Conservation (phyloP, 305 asterid species). For the Ilex paraguariensis region DNA sequence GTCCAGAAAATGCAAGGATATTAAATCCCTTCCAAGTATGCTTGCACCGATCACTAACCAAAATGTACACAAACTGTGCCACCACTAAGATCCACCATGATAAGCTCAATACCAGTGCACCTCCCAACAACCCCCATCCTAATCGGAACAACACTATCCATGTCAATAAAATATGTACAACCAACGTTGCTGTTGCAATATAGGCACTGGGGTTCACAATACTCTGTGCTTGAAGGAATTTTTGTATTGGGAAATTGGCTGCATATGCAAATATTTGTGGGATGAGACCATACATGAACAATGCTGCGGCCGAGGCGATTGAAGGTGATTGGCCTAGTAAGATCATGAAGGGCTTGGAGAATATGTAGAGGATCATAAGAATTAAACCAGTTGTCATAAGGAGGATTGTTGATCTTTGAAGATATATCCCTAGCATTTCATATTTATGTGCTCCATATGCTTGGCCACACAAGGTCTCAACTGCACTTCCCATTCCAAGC, state of each 20-base stretch:
- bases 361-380: constrained; percentile 21
- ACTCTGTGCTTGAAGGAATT: constrained; percentile 22
- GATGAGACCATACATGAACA: constrained; percentile 32
- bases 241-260: constrained; percentile 32
- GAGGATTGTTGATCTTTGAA: constrained; percentile 9
- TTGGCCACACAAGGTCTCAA: constrained; percentile 26
- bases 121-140: constrained; percentile 31
- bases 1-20: constrained; percentile 28
- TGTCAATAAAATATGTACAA: constrained; percentile 22
- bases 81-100: constrained; percentile 39
- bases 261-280: constrained; percentile 42
- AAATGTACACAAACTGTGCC: constrained; percentile 17
- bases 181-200: constrained; percentile 22
- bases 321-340: constrained; percentile 28
- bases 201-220: constrained; percentile 29
- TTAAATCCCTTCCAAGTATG: constrained; percentile 37
- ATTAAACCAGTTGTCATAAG: constrained; percentile 27
- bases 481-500: constrained; percentile 37
- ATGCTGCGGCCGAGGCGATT: constrained; percentile 27
- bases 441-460: constrained; percentile 43
- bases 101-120: constrained; percentile 23
- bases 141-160: constrained; percentile 31
- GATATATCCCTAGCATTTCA: constrained; percentile 32
- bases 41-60: constrained; percentile 14
- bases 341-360: constrained; percentile 27